phyloP scores from a whole-genome alignment of 2,329 filamentous ascomycete species.

The Pseudogymnoascus sp. region DNA sequence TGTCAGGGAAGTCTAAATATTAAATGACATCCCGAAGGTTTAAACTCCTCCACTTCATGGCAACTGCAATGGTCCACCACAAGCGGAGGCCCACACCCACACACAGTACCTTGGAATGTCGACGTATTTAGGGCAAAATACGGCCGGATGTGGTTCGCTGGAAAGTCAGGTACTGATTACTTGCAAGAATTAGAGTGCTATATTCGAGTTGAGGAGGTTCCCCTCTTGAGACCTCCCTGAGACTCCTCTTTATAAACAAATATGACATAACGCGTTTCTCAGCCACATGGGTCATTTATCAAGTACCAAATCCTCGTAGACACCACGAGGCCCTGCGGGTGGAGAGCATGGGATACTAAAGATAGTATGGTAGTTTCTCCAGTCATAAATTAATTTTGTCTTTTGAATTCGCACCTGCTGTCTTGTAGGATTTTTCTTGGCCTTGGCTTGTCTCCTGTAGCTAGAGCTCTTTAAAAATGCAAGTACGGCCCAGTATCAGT shows the following conservation, averaged over 20 bases:
- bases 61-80: slow-evolving; percentile 3
- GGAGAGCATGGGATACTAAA: background rate
- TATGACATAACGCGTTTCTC: background rate
- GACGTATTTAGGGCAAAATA: background rate
- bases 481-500: background rate
- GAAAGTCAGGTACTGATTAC: background rate
- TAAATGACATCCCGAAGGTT: background rate
- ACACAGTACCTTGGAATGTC: background rate
- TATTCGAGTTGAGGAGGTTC: background rate
- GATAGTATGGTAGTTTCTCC: background rate
- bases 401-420: background rate
- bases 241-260: background rate
- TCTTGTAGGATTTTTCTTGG: background rate
- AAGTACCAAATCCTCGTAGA: background rate
- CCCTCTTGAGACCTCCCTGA: slow-evolving; percentile 1
- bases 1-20: slow-evolving; percentile 2
- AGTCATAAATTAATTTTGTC: background rate
- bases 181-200: background rate
- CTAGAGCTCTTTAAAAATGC: background rate
- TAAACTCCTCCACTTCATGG: slow-evolving; percentile 5
- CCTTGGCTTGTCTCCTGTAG: background rate
- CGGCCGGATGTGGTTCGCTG: background rate
- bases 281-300: background rate
- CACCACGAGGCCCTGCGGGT: background rate
- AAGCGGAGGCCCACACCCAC: background rate